Conservation (phyloP, 352 stramenopile genomes). For the Pythium scleroteichum region DNA sequence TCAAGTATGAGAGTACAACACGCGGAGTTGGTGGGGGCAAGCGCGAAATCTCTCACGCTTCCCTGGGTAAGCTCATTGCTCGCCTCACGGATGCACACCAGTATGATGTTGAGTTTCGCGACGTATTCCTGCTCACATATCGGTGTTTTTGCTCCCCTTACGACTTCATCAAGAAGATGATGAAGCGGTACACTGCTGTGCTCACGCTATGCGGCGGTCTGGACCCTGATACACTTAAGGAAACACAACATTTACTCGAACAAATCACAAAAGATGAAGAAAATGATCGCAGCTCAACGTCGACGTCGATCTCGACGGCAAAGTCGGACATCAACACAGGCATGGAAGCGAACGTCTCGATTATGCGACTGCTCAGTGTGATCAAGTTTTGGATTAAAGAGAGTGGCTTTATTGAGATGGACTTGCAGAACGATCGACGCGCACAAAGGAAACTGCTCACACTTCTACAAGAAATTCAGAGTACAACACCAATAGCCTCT, state of each 20-base stretch:
- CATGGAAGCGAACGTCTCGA: slow-evolving; percentile 82
- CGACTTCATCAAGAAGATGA: slow-evolving; percentile 88
- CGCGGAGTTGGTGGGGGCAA: slow-evolving; percentile 61
- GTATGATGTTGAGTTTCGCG: slow-evolving; percentile 85
- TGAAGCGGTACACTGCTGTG: slow-evolving; percentile 84
- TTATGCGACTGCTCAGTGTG: slow-evolving; percentile 85
- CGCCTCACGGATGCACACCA: slow-evolving; percentile 83
- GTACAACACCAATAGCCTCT: slow-evolving; percentile 68
- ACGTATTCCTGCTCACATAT: slow-evolving; percentile 85
- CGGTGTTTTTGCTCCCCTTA: slow-evolving; percentile 81
- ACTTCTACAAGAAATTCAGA: slow-evolving; percentile 77
- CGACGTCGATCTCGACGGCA: slow-evolving; percentile 67
- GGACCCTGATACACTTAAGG: slow-evolving; percentile 49
- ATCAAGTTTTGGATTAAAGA: slow-evolving; percentile 91
- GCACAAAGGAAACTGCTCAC: slow-evolving; percentile 75
- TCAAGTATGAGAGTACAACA: slow-evolving; percentile 70
- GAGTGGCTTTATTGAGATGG: slow-evolving; percentile 80
- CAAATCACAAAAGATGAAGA: slow-evolving; percentile 72
- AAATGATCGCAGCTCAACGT: slow-evolving; percentile 51
- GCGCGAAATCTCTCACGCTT: slow-evolving; percentile 86
- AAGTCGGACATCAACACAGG: slow-evolving; percentile 77
- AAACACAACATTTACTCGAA: slow-evolving; percentile 65
- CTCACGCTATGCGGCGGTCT: slow-evolving; percentile 54
- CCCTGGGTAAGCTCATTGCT: slow-evolving; percentile 79
- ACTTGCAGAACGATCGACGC: slow-evolving; percentile 63